phyloP scores from a whole-genome alignment of 2,329 filamentous ascomycete species.

The Periconia sp. region DNA sequence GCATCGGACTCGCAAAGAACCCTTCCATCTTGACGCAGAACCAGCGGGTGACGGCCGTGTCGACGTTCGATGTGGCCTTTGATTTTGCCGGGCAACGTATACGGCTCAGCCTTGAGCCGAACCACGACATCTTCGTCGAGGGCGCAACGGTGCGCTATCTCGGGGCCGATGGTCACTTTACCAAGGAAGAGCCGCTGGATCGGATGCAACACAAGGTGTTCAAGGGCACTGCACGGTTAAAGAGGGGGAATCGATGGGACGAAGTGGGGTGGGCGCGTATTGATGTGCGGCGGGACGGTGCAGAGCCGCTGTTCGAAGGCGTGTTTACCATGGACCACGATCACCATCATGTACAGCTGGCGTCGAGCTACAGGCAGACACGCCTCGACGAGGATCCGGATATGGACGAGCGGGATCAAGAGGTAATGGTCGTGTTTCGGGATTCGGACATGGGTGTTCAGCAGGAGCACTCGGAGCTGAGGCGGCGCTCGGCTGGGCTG shows the following conservation, averaged over 20 bases:
- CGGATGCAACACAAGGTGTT: constrained; percentile 80
- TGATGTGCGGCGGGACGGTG: constrained; percentile 76
- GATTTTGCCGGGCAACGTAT: constrained; percentile 70
- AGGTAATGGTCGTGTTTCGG: constrained; percentile 89
- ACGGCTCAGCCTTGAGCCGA: constrained; percentile 83
- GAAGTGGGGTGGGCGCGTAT: constrained; percentile 88
- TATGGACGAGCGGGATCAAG: constrained; percentile 62
- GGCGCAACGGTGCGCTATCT: constrained; percentile 77
- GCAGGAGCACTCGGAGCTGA: constrained; percentile 66
- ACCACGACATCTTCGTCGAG: constrained; percentile 84
- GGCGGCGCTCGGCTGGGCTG: constrained; percentile 56
- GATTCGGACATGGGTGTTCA: constrained; percentile 77
- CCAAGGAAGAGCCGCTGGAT: constrained; percentile 70
- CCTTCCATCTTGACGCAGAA: constrained; percentile 79
- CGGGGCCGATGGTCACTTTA: constrained; percentile 72
- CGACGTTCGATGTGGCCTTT: constrained; percentile 86
- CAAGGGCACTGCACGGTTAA: constrained; percentile 77
- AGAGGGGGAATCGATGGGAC: constrained; percentile 81
- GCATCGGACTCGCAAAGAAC: constrained; percentile 75
- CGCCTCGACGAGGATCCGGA: constrained; percentile 72
- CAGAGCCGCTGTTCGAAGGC: constrained; percentile 83
- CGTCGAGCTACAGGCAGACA: constrained; percentile 74
- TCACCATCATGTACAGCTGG: constrained; percentile 85
- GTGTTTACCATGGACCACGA: constrained; percentile 82
- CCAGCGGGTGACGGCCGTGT: constrained; percentile 78